Conservation (phyloP, 176 grass and related monocot genomes). For the Oryza australiensis region DNA sequence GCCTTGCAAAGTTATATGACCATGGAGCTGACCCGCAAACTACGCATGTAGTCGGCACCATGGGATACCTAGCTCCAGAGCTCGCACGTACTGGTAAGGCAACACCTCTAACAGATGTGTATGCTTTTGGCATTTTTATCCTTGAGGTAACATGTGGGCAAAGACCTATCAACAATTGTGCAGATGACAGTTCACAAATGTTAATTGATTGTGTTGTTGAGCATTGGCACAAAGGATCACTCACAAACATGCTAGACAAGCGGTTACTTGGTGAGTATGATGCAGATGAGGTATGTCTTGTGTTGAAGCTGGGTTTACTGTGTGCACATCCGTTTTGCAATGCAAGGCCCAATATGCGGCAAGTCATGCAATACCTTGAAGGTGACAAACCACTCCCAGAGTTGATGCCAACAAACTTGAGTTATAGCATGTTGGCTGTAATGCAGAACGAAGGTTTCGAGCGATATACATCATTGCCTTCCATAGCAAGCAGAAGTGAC, state of each 20-base stretch:
- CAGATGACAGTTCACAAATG: background rate
- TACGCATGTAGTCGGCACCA: background rate
- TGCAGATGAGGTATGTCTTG: background rate
- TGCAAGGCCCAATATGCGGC: background rate
- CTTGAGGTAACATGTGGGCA: background rate
- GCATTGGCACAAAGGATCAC: background rate
- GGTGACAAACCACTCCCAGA: background rate
- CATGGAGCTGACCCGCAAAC: background rate
- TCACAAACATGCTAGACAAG: background rate
- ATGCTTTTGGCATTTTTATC: background rate
- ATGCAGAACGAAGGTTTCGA: slow-evolving; percentile 1
- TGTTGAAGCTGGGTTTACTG: background rate
- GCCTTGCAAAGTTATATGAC: background rate
- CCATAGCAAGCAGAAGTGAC: background rate
- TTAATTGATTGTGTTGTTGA: background rate
- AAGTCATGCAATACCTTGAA: background rate
- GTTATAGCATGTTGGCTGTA: background rate
- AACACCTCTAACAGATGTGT: background rate
- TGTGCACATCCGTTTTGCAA: background rate
- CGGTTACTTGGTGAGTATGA: background rate
- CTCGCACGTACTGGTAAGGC: background rate
- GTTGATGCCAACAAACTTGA: background rate
- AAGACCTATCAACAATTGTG: background rate
- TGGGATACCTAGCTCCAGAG: background rate
- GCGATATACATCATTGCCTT: background rate